Evolutionary conservation across 805 yeast species (phyloP).

Genomic region (Barnettozyma siamensis): DNA sequence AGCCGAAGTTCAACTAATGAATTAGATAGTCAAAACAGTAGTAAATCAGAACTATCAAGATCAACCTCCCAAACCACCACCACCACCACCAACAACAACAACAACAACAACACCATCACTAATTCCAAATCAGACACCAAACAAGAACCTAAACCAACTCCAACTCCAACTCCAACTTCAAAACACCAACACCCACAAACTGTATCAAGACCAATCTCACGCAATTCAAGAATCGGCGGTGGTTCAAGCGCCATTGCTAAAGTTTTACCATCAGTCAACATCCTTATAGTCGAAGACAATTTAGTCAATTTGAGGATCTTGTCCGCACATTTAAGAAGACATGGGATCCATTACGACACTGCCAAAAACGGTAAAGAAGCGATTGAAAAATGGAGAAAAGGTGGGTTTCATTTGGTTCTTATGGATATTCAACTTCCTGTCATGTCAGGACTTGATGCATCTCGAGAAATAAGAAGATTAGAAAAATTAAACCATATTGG

Average conservation of each 20-base stretch:
- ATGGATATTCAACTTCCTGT: constrained; percentile 98
- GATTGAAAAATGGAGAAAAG: constrained; percentile 86
- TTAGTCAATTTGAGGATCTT: constrained; percentile 89
- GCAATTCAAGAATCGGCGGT: constrained; percentile 4
- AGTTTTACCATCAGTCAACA: constrained; percentile 84
- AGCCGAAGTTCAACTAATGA: not conserved
- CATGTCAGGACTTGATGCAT: constrained; percentile 92
- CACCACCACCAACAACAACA: too few species aligned
- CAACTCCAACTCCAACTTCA: not conserved
- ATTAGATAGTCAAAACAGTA: not conserved
- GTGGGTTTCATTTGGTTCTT: constrained; percentile 89
- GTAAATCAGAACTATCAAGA: not conserved
- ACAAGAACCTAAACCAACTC: not conserved
- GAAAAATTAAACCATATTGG: constrained; percentile 82
- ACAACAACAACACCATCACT: not conserved
- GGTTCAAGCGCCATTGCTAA: constrained; percentile 36
- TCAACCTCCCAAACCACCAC: not conserved
- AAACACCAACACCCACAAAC: not conserved
- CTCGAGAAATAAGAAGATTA: constrained; percentile 80
- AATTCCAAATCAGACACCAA: not conserved
- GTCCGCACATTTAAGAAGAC: constrained; percentile 80
- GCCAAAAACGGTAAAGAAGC: constrained; percentile 97
- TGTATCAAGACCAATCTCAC: not conserved
- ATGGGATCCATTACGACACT: constrained; percentile 74
- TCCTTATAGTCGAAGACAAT: constrained; percentile 93